Percentiles rank a stretch among this genome's conserved stretches.
These are phyloP conservation scores for Blastomyces percursus DNA, from an alignment of 2,329 filamentous ascomycete genomes.

Conservation along the genomic window DNA sequence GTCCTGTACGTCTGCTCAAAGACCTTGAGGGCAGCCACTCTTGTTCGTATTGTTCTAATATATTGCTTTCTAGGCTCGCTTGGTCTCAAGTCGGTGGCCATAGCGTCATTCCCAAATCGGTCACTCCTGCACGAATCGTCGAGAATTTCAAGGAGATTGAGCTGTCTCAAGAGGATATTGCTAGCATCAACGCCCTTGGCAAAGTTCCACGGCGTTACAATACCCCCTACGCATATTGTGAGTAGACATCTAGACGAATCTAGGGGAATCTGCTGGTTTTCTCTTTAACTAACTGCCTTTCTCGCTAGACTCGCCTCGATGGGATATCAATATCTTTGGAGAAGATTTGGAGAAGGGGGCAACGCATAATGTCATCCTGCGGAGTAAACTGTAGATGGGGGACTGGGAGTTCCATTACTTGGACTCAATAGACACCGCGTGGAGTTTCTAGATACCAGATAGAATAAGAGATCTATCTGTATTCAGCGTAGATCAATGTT, in stretches of 20 bases:
- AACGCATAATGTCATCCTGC: slow-evolving; percentile 37
- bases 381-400: not conserved
- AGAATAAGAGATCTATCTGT: not conserved
- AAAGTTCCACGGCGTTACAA: slow-evolving; percentile 29
- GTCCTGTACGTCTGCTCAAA: slow-evolving; percentile 23
- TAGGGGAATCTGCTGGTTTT: slow-evolving; percentile 3
- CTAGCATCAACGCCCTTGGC: slow-evolving; percentile 25
- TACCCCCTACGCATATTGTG: slow-evolving; percentile 24
- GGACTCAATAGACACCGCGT: not conserved
- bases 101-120: slow-evolving; percentile 35
- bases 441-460: not conserved
- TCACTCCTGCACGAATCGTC: slow-evolving; percentile 33
- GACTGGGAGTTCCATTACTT: not conserved
- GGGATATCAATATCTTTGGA: slow-evolving; percentile 48
- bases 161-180: slow-evolving; percentile 29
- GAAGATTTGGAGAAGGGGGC: slow-evolving; percentile 44
- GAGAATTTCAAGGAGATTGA: slow-evolving; percentile 36
- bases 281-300: not conserved
- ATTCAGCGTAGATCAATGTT: not conserved
- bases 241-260: slow-evolving; percentile 9
- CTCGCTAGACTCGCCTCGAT: slow-evolving; percentile 39
- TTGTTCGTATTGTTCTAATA: not conserved
- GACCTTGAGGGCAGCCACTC: not conserved
- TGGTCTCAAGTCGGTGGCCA: slow-evolving; percentile 32
- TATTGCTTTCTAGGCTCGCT: slow-evolving; percentile 20